A percentile compares a stretch with the other conserved stretches of the same genome.
Conservation (phyloP, 768 basidiomycete species). For the Sporobolomyces pararoseus region DNA sequence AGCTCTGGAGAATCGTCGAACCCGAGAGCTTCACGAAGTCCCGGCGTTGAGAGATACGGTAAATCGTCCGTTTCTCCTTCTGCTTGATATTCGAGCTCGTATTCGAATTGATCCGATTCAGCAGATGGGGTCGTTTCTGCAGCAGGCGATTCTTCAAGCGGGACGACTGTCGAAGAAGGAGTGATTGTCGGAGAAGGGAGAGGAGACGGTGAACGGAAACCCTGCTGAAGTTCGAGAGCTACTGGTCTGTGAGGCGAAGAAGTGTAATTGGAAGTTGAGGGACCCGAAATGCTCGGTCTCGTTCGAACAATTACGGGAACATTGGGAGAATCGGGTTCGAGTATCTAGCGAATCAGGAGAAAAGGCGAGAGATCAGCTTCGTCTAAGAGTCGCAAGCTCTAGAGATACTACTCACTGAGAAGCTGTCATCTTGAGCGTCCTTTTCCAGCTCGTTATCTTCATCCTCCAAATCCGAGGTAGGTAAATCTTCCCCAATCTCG, state of each 20-base stretch:
- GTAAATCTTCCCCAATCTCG: not conserved
- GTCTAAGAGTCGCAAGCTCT: too few species aligned
- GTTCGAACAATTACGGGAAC: not conserved
- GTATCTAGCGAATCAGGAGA: not conserved
- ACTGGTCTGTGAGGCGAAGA: not conserved
- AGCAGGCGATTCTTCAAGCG: not conserved
- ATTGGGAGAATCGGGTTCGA: not conserved
- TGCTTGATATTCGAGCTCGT: not conserved
- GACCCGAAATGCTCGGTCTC: not conserved
- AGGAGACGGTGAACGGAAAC: not conserved
- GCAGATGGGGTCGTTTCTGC: not conserved
- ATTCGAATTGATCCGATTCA: not conserved
- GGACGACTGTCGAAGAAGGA: not conserved
- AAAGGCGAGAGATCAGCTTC: too few species aligned
- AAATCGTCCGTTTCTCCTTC: not conserved
- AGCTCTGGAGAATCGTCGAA: conserved; percentile 14
- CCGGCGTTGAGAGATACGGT: conserved; percentile 5
- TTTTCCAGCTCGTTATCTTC: too few species aligned
- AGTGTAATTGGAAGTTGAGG: not conserved
- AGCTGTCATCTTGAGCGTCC: not conserved
- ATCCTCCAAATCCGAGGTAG: not conserved
- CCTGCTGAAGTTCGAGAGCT: not conserved
- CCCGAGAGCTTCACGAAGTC: not conserved
- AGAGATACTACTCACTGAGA: not conserved
- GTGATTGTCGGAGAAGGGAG: conserved; percentile 19